These are phyloP conservation scores for Gloeophyllum trabeum DNA, from an alignment of 768 basidiomycete genomes.

Conservation along the genomic window DNA sequence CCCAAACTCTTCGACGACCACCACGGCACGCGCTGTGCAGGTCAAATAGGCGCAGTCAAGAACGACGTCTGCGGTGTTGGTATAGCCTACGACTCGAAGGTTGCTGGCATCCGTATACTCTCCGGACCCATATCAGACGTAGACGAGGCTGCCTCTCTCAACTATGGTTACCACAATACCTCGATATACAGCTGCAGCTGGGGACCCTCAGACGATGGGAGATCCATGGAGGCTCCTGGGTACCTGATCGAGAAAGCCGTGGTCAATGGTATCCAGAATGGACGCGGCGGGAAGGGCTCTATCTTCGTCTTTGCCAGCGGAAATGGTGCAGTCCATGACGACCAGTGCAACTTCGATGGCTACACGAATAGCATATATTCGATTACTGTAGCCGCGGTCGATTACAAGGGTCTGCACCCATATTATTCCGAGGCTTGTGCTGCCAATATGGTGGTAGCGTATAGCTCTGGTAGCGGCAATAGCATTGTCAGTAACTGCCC, in stretches of 20 bases:
- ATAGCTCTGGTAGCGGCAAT: conserved; percentile 89
- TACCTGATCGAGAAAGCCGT: conserved; percentile 90
- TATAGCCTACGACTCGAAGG: conserved; percentile 83
- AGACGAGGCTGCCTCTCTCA: conserved; percentile 91
- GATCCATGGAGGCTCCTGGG: conserved; percentile 88
- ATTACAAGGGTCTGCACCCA: conserved; percentile 87
- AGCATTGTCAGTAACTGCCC: conserved; percentile 60
- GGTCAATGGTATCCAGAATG: conserved; percentile 86
- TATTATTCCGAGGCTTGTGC: conserved; percentile 97
- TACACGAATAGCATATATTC: conserved; percentile 98
- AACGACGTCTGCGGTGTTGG: conserved; percentile 94
- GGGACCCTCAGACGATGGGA: conserved; percentile 95
- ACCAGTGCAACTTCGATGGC: conserved; percentile 99
- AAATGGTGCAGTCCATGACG: conserved; percentile 83
- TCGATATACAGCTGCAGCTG: conserved; percentile 95
- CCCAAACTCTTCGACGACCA: conserved; percentile 87
- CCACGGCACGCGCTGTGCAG: conserved; percentile 96
- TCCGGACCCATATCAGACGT: conserved; percentile 91
- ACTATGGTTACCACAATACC: conserved; percentile 87
- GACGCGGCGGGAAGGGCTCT: conserved; percentile 82
- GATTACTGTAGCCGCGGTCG: conserved; percentile 92
- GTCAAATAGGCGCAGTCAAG: conserved; percentile 87
- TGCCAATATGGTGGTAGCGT: conserved; percentile 94
- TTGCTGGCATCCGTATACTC: conserved; percentile 91
- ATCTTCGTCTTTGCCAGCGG: conserved; percentile 97